phyloP scores from a whole-genome alignment of 352 stramenopile genomes.

The Albugo candida region DNA sequence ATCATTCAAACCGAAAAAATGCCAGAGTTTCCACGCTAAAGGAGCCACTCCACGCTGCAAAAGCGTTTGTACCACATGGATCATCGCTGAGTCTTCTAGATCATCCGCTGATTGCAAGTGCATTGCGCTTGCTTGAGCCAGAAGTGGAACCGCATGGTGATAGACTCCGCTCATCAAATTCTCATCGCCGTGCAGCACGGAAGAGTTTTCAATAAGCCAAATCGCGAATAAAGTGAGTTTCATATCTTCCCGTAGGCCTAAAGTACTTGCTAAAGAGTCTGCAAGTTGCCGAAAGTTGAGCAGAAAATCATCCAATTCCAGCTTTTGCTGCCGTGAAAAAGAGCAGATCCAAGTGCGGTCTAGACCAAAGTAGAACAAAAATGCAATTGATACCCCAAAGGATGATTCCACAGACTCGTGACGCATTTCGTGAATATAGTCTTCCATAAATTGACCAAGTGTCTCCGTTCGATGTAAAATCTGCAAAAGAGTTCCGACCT shows the following conservation, averaged over 20 bases:
- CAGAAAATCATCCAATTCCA: slow-evolving; percentile 21
- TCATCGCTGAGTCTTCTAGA: slow-evolving; percentile 40
- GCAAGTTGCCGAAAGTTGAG: slow-evolving; percentile 38
- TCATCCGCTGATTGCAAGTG: slow-evolving; percentile 59
- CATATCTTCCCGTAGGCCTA: slow-evolving; percentile 66
- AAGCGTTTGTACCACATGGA: slow-evolving; percentile 59
- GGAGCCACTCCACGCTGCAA: slow-evolving; percentile 52
- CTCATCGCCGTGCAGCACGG: slow-evolving; percentile 21
- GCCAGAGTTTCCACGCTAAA: slow-evolving; percentile 75
- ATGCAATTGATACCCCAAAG: slow-evolving; percentile 46
- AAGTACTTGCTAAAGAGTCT: slow-evolving; percentile 45
- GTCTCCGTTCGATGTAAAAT: too few relatives aligned
- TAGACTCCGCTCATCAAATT: neutral
- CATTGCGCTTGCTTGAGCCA: slow-evolving; percentile 19
- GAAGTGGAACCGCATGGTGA: neutral
- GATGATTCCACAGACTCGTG: slow-evolving; percentile 50
- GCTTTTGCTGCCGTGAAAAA: slow-evolving; percentile 22
- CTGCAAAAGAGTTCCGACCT: too few relatives aligned
- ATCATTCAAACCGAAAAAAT: slow-evolving; percentile 39
- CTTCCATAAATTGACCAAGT: slow-evolving; percentile 13
- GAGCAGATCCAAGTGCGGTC: slow-evolving; percentile 20
- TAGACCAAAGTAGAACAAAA: slow-evolving; percentile 58
- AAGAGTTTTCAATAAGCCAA: slow-evolving; percentile 65
- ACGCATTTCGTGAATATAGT: slow-evolving; percentile 43
- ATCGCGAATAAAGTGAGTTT: slow-evolving; percentile 56